phyloP scores from a whole-genome alignment of 257 asterid genomes.

The Salvia splendens region DNA sequence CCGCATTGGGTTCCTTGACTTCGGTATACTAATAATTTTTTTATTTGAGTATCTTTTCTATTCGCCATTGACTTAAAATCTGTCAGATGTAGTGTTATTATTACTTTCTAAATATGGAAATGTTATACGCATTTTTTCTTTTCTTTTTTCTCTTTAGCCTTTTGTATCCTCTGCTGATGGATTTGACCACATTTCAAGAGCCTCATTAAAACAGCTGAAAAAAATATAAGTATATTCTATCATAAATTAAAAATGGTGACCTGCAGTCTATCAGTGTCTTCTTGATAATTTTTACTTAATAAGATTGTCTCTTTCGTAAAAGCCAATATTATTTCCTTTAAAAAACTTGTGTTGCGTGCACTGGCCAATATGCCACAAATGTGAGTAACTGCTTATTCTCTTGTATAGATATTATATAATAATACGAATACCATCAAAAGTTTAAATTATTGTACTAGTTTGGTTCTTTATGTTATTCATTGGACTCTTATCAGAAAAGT shows the following conservation, averaged over 20 bases:
- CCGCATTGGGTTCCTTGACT: conserved; percentile 97
- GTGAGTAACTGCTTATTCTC: neutral
- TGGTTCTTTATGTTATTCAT: neutral
- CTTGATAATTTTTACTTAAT: conserved; percentile 10
- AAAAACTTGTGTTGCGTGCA: neutral
- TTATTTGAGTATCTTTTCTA: conserved; percentile 2
- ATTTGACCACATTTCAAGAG: conserved; percentile 3
- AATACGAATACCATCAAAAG: neutral
- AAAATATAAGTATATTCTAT: neutral
- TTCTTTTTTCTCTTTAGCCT: neutral
- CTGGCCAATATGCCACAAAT: neutral
- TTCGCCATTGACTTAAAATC: conserved; percentile 7
- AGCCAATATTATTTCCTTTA: conserved; percentile 10
- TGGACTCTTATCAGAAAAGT: neutral
- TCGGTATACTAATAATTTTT: conserved; percentile 48
- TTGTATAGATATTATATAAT: neutral
- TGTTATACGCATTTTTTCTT: neutral
- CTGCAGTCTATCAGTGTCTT: neutral
- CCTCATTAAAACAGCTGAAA: conserved; percentile 1
- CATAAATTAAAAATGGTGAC: neutral
- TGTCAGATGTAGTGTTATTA: conserved; percentile 1
- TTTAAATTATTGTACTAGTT: neutral
- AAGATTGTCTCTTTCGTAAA: neutral
- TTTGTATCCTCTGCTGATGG: neutral
- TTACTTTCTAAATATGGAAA: neutral